These are phyloP conservation scores for Alternaria sp. DNA, from an alignment of 2,329 filamentous ascomycete species.

Conservation along the genomic window DNA sequence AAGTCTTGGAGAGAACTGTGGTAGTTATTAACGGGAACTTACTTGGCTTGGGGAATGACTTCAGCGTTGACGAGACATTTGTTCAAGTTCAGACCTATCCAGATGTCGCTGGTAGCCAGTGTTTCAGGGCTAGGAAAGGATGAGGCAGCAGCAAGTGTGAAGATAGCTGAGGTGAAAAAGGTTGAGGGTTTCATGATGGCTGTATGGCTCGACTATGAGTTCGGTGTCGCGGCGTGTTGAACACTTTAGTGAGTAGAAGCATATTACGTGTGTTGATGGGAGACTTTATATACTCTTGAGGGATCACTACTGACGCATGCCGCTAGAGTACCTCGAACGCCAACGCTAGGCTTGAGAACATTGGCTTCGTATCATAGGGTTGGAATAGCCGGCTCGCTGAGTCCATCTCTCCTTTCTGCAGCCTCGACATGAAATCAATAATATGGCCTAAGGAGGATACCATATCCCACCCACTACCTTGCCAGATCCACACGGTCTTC, in stretches of 20 bases:
- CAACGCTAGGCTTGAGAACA: background rate
- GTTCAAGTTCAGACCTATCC: background rate
- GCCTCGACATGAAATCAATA: background rate
- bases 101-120: background rate
- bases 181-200: background rate
- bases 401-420: background rate
- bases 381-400: background rate
- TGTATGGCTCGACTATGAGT: background rate
- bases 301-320: background rate
- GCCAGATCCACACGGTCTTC: background rate
- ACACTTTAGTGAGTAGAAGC: background rate
- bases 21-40: background rate
- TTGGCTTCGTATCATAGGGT: background rate
- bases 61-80: background rate
- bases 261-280: background rate
- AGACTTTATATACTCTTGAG: background rate
- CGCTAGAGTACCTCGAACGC: background rate
- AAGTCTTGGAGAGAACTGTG: background rate
- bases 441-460: background rate
- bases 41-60: background rate
- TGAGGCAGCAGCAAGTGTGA: background rate
- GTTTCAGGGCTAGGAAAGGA: background rate
- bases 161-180: background rate
- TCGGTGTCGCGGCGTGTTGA: background rate
- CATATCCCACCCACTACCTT: background rate